Percentiles rank a stretch among this genome's conserved stretches.
Conservation (phyloP, 768 basidiomycete species). For the Lanmaoa pseudosensibilis region DNA sequence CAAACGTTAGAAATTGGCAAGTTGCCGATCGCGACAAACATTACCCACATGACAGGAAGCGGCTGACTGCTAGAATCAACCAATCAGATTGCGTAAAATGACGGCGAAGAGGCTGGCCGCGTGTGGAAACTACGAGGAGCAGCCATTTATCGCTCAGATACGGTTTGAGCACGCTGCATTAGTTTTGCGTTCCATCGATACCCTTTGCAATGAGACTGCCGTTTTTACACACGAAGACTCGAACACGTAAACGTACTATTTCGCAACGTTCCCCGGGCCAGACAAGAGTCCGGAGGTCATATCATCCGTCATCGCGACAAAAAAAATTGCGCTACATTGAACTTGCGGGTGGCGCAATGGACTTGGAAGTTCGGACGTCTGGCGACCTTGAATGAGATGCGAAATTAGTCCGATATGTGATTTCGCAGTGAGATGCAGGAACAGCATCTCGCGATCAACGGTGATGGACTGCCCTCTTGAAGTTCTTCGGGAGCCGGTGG, state of each 20-base stretch:
- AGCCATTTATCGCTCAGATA: neutral
- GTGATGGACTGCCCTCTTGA: neutral
- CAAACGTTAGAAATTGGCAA: neutral
- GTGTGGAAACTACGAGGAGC: neutral
- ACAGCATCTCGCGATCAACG: neutral
- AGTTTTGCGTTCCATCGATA: neutral
- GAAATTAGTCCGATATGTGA: neutral
- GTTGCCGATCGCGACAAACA: neutral
- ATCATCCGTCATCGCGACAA: neutral
- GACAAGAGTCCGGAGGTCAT: no score
- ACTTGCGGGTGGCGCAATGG: neutral
- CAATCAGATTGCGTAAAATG: no score
- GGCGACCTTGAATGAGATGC: neutral
- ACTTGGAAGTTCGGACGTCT: neutral
- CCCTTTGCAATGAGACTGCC: neutral
- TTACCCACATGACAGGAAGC: neutral
- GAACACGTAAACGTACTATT: neutral
- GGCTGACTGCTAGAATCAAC: neutral
- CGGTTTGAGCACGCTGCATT: neutral
- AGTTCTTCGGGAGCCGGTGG: slow-evolving; percentile 1
- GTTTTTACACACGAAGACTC: neutral
- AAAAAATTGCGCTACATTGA: no score
- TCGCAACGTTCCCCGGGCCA: neutral
- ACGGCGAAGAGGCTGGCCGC: neutral
- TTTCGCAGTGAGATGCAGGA: neutral